A percentile compares a stretch with the other conserved stretches of the same genome.
Evolutionary conservation across 202 grass and related monocot genomes (phyloP).

Genomic region (Zizania palustris): DNA sequence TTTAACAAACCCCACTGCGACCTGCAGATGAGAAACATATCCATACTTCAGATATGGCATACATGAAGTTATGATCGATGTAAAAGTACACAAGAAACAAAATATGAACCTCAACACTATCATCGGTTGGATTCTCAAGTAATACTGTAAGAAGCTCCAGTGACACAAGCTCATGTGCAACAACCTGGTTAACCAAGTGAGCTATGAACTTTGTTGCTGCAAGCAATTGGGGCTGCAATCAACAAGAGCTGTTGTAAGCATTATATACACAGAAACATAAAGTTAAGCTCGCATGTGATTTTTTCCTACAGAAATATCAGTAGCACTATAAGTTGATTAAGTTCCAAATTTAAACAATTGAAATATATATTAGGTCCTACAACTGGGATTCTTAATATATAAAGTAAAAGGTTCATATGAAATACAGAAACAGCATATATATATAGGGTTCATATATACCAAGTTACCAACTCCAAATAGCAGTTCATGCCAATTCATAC

Average conservation of each 20-base stretch:
- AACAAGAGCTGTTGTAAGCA: conserved; percentile 22
- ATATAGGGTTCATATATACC: neutral
- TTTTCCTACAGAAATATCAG: neutral
- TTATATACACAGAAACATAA: conserved; percentile 1
- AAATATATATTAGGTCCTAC: neutral
- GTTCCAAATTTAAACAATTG: neutral
- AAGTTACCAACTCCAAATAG: neutral
- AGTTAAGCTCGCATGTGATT: neutral
- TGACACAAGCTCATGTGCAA: conserved; percentile 75
- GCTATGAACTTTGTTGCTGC: conserved; percentile 95
- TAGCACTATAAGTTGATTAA: neutral
- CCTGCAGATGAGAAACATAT: conserved; percentile 44
- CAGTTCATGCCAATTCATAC: conserved; percentile 2
- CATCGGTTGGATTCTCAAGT: conserved; percentile 89
- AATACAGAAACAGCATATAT: neutral
- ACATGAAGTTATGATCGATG: neutral
- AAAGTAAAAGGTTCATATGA: neutral
- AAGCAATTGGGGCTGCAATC: conserved; percentile 85
- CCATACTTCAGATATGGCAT: conserved; percentile 22
- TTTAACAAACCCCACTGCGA: conserved; percentile 91
- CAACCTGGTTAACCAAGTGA: conserved; percentile 95
- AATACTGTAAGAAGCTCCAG: conserved; percentile 92
- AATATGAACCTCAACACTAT: conserved; percentile 78
- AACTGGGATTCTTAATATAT: neutral
- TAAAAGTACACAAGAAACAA: conserved; percentile 18